These are phyloP conservation scores for Botrytis paeoniae DNA, from an alignment of 2,329 filamentous ascomycete genomes.

Conservation along the genomic window DNA sequence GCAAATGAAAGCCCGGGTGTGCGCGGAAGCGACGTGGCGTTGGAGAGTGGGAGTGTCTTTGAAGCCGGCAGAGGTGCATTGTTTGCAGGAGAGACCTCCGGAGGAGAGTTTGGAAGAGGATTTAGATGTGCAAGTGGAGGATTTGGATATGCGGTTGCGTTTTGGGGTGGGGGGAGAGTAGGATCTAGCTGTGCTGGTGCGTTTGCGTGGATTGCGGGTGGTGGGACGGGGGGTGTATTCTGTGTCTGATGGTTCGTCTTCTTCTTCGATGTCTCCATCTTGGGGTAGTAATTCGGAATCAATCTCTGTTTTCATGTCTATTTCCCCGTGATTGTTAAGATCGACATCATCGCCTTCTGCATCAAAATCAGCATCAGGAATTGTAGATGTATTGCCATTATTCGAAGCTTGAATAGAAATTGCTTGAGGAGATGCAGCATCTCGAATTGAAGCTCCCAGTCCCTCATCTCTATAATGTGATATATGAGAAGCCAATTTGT, in stretches of 20 bases:
- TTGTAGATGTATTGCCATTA: constrained; percentile 20
- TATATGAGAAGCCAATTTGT: background rate
- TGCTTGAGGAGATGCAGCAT: constrained; percentile 24
- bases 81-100: constrained; percentile 21
- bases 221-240: constrained; percentile 30
- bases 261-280: constrained; percentile 18
- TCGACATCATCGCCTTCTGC: constrained; percentile 24
- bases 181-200: constrained; percentile 14
- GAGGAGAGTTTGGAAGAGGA: background rate
- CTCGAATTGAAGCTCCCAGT: constrained; percentile 31
- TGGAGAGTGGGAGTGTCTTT: constrained; percentile 46
- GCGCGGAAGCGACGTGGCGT: constrained; percentile 46
- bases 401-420: constrained; percentile 6
- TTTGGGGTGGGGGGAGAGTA: constrained; percentile 23
- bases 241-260: constrained; percentile 27
- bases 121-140: background rate
- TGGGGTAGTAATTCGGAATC: background rate
- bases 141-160: constrained; percentile 24
- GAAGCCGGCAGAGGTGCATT: constrained; percentile 41
- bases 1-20: constrained; percentile 67
- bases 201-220: constrained; percentile 25
- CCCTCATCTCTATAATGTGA: constrained; percentile 29
- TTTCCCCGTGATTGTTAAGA: background rate
- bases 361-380: constrained; percentile 26
- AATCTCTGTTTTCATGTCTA: background rate